Conservation (phyloP, 129 eudicot species). For the Escallonia rubra region DNA sequence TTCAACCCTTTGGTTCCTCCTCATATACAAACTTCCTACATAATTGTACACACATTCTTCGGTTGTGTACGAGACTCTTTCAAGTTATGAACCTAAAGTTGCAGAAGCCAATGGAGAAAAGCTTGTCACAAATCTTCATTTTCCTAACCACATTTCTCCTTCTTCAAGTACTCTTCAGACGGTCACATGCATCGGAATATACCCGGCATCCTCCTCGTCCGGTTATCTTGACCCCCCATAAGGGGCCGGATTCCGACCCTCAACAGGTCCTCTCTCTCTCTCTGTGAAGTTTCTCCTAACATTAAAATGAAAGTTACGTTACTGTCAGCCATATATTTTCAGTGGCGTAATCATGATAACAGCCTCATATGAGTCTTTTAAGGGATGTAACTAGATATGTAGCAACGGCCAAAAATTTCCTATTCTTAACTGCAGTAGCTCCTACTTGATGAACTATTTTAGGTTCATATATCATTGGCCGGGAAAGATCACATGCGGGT, state of each 20-base stretch:
- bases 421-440: background rate
- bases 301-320: too few species aligned
- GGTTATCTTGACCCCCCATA: constrained; percentile 30
- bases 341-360: background rate
- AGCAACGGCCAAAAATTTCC: background rate
- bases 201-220: constrained; percentile 52
- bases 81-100: background rate
- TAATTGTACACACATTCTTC: too few species aligned
- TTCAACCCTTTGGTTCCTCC: background rate
- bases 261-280: constrained; percentile 45
- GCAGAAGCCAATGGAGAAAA: constrained; percentile 16
- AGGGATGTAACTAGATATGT: background rate
- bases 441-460: constrained; percentile 6
- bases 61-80: background rate
- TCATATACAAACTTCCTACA: background rate
- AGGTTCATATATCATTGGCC: constrained; percentile 82
- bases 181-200: constrained; percentile 16
- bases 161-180: background rate
- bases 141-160: constrained; percentile 5
- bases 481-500: constrained; percentile 57
- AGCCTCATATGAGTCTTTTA: background rate
- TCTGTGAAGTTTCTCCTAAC: background rate
- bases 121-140: background rate
- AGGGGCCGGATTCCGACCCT: constrained; percentile 45
- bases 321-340: background rate